Evolutionary conservation across 139 green algal genomes (phyloP).

Genomic region (Penium margaritaceum): DNA sequence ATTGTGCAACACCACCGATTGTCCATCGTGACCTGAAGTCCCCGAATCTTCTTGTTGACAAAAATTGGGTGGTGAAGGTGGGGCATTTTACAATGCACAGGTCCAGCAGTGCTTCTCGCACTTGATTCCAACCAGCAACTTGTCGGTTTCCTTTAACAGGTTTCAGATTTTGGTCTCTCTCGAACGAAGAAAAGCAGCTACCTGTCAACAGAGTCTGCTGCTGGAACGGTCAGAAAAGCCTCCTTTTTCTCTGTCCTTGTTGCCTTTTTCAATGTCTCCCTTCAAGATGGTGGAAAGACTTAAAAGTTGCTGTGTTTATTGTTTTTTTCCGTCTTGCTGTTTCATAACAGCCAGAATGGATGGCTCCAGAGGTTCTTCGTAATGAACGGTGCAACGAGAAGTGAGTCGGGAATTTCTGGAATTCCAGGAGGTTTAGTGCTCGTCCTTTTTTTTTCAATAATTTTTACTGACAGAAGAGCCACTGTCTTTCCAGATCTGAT

Average conservation of each 20-base stretch:
- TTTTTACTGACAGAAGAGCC: too few relatives aligned
- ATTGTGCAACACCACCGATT: slow-evolving; percentile 64
- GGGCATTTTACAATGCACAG: neutral
- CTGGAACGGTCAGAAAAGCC: slow-evolving; percentile 56
- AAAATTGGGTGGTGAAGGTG: slow-evolving; percentile 78
- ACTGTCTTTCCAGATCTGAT: slow-evolving; percentile 53
- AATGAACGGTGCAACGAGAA: slow-evolving; percentile 72
- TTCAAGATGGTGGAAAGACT: neutral
- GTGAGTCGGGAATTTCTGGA: too few relatives aligned
- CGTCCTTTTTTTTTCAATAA: too few relatives aligned
- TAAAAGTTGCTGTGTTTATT: neutral
- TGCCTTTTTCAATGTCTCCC: neutral
- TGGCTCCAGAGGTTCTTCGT: slow-evolving; percentile 62
- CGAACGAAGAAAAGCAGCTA: slow-evolving; percentile 47
- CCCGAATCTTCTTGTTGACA: slow-evolving; percentile 68
- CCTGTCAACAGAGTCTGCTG: slow-evolving; percentile 48
- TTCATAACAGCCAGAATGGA: slow-evolving; percentile 72
- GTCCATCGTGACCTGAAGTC: slow-evolving; percentile 78
- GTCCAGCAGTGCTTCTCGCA: neutral
- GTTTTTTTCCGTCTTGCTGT: neutral
- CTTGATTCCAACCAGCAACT: neutral
- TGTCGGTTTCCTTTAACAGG: slow-evolving; percentile 25
- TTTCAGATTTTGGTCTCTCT: slow-evolving; percentile 49
- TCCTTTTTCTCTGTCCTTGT: neutral
- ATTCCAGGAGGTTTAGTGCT: too few relatives aligned